Evolutionary conservation across 331 rosid species (phyloP), one percentile per base, ranked within the genome.

Genomic region (Pyrus hybrid): DNA sequence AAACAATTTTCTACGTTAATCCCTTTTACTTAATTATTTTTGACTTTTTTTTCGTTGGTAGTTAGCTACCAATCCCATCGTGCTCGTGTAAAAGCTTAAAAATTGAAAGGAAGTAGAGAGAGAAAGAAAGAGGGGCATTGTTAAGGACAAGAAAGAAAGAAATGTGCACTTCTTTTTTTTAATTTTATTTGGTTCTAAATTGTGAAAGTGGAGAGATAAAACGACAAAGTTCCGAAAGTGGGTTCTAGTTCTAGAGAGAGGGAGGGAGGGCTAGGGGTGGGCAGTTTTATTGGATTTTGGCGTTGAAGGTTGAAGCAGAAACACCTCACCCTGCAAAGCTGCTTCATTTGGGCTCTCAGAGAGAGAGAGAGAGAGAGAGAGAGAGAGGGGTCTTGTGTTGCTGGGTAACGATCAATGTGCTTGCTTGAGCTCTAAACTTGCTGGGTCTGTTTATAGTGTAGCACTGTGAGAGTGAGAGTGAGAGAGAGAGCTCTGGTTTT

Each of bases 161-260:
- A 77, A 37, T 37, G 45, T 37, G 45, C 43, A 9, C 1, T 5
- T 30, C 2, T 37, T 9, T 10, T 2, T 37, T 37, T 35, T 35
- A 63, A n/a, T n/a, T n/a, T n/a, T n/a, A n/a, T n/a, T n/a, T n/a
- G 81, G 65, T 75, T 75, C 72, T 75, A 61, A 77, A 20, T 11
- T 58, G 56, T 73, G 74, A 72, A 72, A 51, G 83, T 74, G 65
- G 80, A 77, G 87, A 47, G 70, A 71, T 43, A 66, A 67, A 60
- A 45, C 25, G 21, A 49, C 67, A 63, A 68, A 12, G 72, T 56
- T 43, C 43, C 51, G 45, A 63, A 62, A 70, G 68, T 53, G 73
- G 60, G 53, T 25, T n/a, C n/a, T n/a, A n/a, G n/a, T n/a, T n/a
- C n/a, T n/a, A 26, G 28, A 26, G 28, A 26, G 28, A 26, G 28